Conservation (phyloP, 495 filamentous ascomycete species). For the Geoglossum glabrum region DNA sequence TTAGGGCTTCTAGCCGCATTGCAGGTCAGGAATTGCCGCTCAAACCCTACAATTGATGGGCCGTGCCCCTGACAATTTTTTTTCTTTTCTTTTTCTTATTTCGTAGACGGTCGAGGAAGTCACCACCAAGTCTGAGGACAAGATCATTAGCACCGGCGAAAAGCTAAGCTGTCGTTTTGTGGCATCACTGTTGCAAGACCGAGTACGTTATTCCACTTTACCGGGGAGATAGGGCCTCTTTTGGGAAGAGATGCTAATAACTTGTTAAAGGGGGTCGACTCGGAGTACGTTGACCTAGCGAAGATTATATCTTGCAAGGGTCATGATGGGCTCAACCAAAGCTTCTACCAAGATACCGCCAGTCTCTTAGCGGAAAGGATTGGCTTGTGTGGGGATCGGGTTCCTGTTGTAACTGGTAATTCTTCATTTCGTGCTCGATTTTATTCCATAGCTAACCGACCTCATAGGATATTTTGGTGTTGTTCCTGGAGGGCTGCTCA, state of each 20-base stretch:
- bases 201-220: conserved; percentile 13
- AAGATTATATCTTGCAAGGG: conserved; percentile 48
- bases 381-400: conserved; percentile 40
- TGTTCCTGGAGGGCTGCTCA: conserved; percentile 60
- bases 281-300: conserved; percentile 71
- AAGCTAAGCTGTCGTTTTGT: conserved; percentile 82
- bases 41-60: background rate
- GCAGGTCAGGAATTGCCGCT: conserved; percentile 5
- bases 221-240: background rate
- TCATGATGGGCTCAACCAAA: conserved; percentile 41
- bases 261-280: conserved; percentile 38
- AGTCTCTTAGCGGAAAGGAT: conserved; percentile 45
- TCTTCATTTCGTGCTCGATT: background rate
- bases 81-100: background rate
- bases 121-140: conserved; percentile 64
- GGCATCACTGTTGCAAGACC: conserved; percentile 58
- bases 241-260: background rate
- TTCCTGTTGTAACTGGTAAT: conserved; percentile 46
- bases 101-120: conserved; percentile 41
- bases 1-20: conserved; percentile 38
- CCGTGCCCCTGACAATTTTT: background rate
- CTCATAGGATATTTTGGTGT: conserved; percentile 57
- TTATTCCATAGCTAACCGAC: background rate
- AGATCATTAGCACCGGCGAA: conserved; percentile 81
- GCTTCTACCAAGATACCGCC: conserved; percentile 63